Evolutionary conservation across 768 basidiomycete species (phyloP).

Genomic region (Suillus weaverae): DNA sequence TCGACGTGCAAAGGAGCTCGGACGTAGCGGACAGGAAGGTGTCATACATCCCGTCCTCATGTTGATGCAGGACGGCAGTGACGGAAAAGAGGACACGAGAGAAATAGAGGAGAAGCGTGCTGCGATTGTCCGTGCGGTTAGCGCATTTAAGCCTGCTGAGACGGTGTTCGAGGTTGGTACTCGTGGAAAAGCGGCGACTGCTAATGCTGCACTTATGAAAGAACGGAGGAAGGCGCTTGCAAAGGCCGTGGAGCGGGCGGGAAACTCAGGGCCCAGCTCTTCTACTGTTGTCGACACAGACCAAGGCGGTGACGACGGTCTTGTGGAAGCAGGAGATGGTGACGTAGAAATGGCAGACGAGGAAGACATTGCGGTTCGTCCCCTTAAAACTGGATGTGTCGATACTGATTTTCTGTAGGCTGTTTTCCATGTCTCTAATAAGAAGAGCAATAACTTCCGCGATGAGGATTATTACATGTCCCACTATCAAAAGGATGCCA

Average conservation of each 20-base stretch:
- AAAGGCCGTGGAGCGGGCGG: slow-evolving; percentile 57
- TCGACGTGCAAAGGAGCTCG: slow-evolving; percentile 85
- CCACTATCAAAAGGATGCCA: slow-evolving; percentile 83
- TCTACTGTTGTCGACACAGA: slow-evolving; percentile 33
- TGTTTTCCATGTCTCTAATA: slow-evolving; percentile 59
- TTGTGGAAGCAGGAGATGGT: slow-evolving; percentile 22
- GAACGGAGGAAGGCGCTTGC: slow-evolving; percentile 76
- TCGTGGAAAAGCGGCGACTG: slow-evolving; percentile 58
- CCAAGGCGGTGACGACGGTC: slow-evolving; percentile 33
- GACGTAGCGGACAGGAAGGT: slow-evolving; percentile 55
- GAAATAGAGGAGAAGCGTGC: slow-evolving; percentile 48
- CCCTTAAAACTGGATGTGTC: slow-evolving; percentile 5
- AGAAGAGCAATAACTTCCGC: slow-evolving; percentile 53
- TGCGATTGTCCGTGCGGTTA: slow-evolving; percentile 70
- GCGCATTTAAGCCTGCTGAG: slow-evolving; percentile 80
- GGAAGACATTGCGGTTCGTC: slow-evolving; percentile 65
- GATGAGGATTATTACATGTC: slow-evolving; percentile 92
- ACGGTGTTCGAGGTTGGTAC: slow-evolving; percentile 90
- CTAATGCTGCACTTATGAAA: slow-evolving; percentile 80
- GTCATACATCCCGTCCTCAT: slow-evolving; percentile 68
- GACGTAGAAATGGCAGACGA: slow-evolving; percentile 76
- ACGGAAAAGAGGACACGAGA: slow-evolving; percentile 40
- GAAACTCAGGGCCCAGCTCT: slow-evolving; percentile 31
- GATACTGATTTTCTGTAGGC: slow-evolving; percentile 41
- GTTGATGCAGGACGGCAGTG: slow-evolving; percentile 42